Conservation (phyloP, 1,139 yeast genomes). For the Magnusiomyces clavatus region DNA sequence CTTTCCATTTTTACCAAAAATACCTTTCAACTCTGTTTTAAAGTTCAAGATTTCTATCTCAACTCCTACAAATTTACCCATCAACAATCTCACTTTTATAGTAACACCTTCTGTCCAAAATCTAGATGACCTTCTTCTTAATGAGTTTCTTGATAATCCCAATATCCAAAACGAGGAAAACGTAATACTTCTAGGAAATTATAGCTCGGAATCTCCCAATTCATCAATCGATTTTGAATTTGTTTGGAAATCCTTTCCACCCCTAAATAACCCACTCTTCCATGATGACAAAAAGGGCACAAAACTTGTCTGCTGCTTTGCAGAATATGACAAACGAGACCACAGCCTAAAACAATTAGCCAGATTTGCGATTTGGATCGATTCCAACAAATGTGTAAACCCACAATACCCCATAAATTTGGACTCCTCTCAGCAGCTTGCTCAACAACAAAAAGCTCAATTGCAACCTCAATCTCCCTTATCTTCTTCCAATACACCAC, state of each 20-base stretch:
- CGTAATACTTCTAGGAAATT: slow-evolving; percentile 34
- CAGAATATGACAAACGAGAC: slow-evolving; percentile 35
- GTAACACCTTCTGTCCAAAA: slow-evolving; percentile 26
- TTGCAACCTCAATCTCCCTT: not conserved
- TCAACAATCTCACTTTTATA: slow-evolving; percentile 30
- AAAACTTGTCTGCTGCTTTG: slow-evolving; percentile 28
- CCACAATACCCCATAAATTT: too few relatives aligned
- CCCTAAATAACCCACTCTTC: slow-evolving; percentile 5
- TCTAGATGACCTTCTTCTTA: slow-evolving; percentile 30
- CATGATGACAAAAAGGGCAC: slow-evolving; percentile 19
- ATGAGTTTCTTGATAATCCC: slow-evolving; percentile 36
- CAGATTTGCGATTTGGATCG: slow-evolving; percentile 31
- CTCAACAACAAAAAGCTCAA: not conserved
- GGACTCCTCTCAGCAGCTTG: too few relatives aligned
- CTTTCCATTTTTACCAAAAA: slow-evolving; percentile 10
- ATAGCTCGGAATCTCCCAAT: slow-evolving; percentile 13
- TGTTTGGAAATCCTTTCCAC: slow-evolving; percentile 24
- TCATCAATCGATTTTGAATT: slow-evolving; percentile 19
- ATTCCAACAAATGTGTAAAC: not conserved
- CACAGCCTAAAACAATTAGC: slow-evolving; percentile 31
- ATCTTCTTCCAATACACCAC: not conserved
- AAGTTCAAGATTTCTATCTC: slow-evolving; percentile 18
- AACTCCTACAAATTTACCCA: slow-evolving; percentile 13
- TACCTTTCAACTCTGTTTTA: slow-evolving; percentile 15
- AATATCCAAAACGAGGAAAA: slow-evolving; percentile 35